Evolutionary conservation across 495 filamentous ascomycete species (phyloP).

Genomic region (Aspergillus kassunensis): DNA sequence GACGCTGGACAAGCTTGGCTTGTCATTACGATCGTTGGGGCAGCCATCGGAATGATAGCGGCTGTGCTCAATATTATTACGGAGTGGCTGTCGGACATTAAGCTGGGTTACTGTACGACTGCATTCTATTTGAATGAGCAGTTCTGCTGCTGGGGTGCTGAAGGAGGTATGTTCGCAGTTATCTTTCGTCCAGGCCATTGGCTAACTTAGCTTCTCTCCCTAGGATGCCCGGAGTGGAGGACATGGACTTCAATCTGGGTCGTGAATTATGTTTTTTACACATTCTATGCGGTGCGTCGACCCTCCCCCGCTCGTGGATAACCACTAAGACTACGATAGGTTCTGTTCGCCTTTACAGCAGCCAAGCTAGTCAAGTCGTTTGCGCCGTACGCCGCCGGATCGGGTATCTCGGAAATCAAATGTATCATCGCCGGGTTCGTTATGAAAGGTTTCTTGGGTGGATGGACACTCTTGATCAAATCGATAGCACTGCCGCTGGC

Average conservation of each 20-base stretch:
- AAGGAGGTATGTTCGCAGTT: conserved; percentile 59
- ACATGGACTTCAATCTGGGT: conserved; percentile 75
- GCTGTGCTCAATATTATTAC: conserved; percentile 93
- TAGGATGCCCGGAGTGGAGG: conserved; percentile 87
- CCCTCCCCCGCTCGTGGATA: neutral
- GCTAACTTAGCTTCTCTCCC: conserved; percentile 3
- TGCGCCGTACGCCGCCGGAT: conserved; percentile 94
- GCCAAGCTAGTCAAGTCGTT: conserved; percentile 87
- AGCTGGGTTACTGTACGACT: conserved; percentile 88
- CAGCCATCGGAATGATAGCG: conserved; percentile 88
- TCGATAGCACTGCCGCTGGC: conserved; percentile 86
- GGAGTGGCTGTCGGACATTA: conserved; percentile 95
- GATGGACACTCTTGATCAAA: conserved; percentile 91
- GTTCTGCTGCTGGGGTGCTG: conserved; percentile 98
- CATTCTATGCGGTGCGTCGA: conserved; percentile 71
- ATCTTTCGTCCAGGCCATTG: neutral
- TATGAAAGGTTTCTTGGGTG: conserved; percentile 96
- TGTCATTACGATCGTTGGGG: conserved; percentile 90
- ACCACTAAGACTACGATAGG: conserved; percentile 41
- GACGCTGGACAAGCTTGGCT: conserved; percentile 98
- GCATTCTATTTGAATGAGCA: conserved; percentile 97
- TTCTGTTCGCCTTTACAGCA: conserved; percentile 75
- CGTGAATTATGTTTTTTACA: conserved; percentile 85
- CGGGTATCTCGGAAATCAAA: conserved; percentile 98
- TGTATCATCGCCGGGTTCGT: conserved; percentile 99